Conservation (phyloP, 192 early-diverging fungal species). For the Coemansia umbellata region DNA sequence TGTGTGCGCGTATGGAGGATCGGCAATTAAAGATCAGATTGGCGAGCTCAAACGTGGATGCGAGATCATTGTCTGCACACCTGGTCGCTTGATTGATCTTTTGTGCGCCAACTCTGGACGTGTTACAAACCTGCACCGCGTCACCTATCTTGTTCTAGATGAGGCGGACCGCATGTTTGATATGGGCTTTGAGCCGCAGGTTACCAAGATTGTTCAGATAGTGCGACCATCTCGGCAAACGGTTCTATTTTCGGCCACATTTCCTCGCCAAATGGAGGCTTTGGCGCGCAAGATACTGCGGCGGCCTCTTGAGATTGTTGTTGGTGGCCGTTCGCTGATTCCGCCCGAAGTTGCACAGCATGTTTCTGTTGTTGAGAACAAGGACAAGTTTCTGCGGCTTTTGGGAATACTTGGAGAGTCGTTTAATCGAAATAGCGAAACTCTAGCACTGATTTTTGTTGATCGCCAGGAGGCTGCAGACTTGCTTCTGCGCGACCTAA, state of each 20-base stretch:
- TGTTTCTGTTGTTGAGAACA: constrained; percentile 79
- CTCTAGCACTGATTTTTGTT: constrained; percentile 86
- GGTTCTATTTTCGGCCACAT: constrained; percentile 92
- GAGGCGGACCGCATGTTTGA: constrained; percentile 99
- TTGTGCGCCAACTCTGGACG: constrained; percentile 81
- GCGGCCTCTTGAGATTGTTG: constrained; percentile 89
- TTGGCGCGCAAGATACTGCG: constrained; percentile 88
- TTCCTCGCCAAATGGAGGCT: constrained; percentile 94
- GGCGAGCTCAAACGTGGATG: constrained; percentile 85
- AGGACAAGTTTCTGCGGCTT: constrained; percentile 79
- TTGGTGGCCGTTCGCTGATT: constrained; percentile 90
- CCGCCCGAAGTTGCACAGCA: constrained; percentile 82
- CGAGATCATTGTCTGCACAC: constrained; percentile 91
- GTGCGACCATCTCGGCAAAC: constrained; percentile 85
- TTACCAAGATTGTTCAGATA: constrained; percentile 93
- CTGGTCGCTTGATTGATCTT: constrained; percentile 86
- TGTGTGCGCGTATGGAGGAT: constrained; percentile 87
- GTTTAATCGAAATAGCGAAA: constrained; percentile 66
- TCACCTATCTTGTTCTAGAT: constrained; percentile 95
- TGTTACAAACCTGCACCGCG: constrained; percentile 80
- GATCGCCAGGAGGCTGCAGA: constrained; percentile 95
- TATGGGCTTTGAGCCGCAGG: constrained; percentile 98
- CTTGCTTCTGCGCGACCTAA: constrained; percentile 76
- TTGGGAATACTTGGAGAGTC: constrained; percentile 83
- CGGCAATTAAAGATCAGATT: constrained; percentile 84